Percentiles rank a stretch among this genome's conserved stretches.
phyloP scores from a whole-genome alignment of 768 basidiomycete genomes.

The Pholiota microspora region DNA sequence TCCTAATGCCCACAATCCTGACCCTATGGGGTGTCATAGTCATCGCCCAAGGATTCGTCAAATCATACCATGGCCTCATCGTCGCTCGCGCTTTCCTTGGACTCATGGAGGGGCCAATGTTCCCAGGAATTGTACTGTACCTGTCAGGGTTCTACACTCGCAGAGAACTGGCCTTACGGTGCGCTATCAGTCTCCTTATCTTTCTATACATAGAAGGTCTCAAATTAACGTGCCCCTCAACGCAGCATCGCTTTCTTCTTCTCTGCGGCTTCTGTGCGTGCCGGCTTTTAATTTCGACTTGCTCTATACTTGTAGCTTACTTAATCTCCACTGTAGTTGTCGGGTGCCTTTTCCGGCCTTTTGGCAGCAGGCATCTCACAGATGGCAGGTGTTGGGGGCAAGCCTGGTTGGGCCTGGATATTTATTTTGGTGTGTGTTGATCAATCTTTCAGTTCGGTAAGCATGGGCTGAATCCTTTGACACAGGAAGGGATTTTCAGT shows the following conservation, averaged over 20 bases:
- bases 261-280: conserved; percentile 31
- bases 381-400: conserved; percentile 50
- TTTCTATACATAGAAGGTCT: too few relatives aligned
- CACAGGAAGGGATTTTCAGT: conserved; percentile 47
- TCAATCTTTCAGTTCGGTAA: neutral
- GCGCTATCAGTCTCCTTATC: neutral
- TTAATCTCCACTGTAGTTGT: conserved; percentile 27
- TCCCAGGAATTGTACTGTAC: conserved; percentile 35
- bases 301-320: neutral
- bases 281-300: neutral
- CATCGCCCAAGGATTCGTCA: conserved; percentile 35
- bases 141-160: conserved; percentile 36
- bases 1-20: conserved; percentile 47
- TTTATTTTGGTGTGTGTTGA: conserved; percentile 43
- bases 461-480: too few relatives aligned
- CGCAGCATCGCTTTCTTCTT: conserved; percentile 37
- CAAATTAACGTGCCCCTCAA: neutral
- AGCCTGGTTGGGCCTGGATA: conserved; percentile 63
- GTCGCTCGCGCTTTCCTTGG: conserved; percentile 51
- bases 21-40: conserved; percentile 49
- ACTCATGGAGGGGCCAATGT: conserved; percentile 44
- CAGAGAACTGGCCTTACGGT: conserved; percentile 12
- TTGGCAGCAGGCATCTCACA: conserved; percentile 59
- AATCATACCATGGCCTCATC: conserved; percentile 41
- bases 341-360: conserved; percentile 64